These are phyloP conservation scores for Dictyostelium firmibasis DNA, from an alignment of 78 protist genomes.

Conservation along the genomic window DNA sequence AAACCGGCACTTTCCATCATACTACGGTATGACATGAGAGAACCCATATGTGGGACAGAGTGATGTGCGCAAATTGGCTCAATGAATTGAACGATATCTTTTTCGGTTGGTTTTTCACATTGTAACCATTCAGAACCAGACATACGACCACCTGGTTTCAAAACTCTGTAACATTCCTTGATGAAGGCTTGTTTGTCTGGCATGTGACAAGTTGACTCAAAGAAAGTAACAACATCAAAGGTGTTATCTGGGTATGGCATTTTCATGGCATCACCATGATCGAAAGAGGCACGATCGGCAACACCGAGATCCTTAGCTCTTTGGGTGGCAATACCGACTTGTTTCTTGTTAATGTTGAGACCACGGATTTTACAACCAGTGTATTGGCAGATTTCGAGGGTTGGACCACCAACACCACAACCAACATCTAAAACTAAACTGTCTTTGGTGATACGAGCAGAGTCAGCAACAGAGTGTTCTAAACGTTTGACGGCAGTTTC, in stretches of 20 bases:
- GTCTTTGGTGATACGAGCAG: constrained; percentile 65
- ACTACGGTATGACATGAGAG: constrained; percentile 37
- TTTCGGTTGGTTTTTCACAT: constrained; percentile 73
- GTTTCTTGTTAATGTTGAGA: constrained; percentile 74
- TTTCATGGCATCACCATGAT: constrained; percentile 79
- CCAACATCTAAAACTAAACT: constrained; percentile 62
- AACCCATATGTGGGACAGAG: constrained; percentile 73
- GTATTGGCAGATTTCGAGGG: constrained; percentile 65
- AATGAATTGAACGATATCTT: constrained; percentile 74
- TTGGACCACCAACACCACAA: constrained; percentile 83
- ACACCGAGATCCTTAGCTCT: constrained; percentile 62
- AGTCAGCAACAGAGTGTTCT: constrained; percentile 66
- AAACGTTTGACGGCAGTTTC: constrained; percentile 68
- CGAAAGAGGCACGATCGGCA: constrained; percentile 56
- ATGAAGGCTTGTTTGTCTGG: constrained; percentile 59
- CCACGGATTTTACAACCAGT: constrained; percentile 69
- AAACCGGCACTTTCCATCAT: constrained; percentile 72
- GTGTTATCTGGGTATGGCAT: constrained; percentile 79
- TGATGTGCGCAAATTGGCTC: constrained; percentile 79
- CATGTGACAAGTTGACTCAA: constrained; percentile 72
- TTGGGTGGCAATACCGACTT: constrained; percentile 62
- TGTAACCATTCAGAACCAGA: constrained; percentile 77
- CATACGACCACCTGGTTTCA: constrained; percentile 80
- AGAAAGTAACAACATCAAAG: constrained; percentile 61
- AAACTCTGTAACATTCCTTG: constrained; percentile 69